Base-by-base conservation (phyloP, 2,329 filamentous ascomycete species). In the Botrytis tulipae region DNA sequence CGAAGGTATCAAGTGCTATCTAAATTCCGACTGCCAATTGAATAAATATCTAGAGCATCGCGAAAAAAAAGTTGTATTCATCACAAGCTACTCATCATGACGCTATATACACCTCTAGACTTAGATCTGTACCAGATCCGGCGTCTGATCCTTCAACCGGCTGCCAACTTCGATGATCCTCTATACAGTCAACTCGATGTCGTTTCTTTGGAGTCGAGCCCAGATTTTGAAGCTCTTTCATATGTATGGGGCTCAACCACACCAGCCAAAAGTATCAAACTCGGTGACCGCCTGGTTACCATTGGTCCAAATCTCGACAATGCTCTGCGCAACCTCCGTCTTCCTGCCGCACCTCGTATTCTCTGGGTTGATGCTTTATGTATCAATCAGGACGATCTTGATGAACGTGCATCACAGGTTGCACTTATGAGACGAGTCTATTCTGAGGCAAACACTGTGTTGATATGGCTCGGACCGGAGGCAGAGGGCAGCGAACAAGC, bases 391-490 rank as follows among this genome's bases (percentile, higher is more conserved):
- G 14, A 46, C 42, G 65, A 73, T 59, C 59, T 76, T 4, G 60
- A 65, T 3, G 78, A 78, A 42, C 70, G 75, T 0, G 73, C 68
- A 10, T 46, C 66, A 9, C 78, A 79, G 57, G 75, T 78, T 2
- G 67, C 71, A 1, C 70, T 76, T 8, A 80, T 78, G 77, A 71
- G 73, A 18, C 44, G 75, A 0, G 75, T 79, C 10, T 80, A 76
- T 54, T 59, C 75, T n/a, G 10, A 59, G 7, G 76, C 77, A n/a
- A 40, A 48, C 20, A 40, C 59, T 9, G 70, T 71, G 1, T 22
- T 73, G 14, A 57, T 73, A 46, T 75, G 74, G 74, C 65, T 75
- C 2, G 74, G 74, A 44, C 40, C 63, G 46, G 44, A 72, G 14
- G 46, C 67, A 1, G 46, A 63, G 12, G 60, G 37, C 20, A 71